These are phyloP conservation scores for Diplodia seriata DNA, from an alignment of 2,329 filamentous ascomycete genomes.

Conservation along the genomic window DNA sequence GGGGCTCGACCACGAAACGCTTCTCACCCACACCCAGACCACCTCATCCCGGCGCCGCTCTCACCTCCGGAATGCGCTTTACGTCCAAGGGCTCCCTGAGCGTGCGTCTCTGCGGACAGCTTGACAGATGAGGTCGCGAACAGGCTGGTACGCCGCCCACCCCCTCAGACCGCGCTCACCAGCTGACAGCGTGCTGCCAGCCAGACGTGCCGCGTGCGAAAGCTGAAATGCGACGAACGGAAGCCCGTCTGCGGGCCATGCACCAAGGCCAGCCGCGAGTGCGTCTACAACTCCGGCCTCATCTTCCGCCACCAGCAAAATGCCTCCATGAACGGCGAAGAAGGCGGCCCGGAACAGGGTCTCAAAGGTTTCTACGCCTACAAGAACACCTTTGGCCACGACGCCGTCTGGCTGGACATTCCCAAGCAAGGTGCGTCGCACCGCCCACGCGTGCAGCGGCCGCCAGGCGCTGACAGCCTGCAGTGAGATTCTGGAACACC, in stretches of 20 bases:
- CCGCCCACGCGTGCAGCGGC: background rate
- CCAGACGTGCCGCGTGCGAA: conserved; percentile 64
- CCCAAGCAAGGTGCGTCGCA: conserved; percentile 60
- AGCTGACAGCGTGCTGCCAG: conserved; percentile 36
- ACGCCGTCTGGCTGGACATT: conserved; percentile 68
- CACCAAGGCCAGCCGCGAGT: conserved; percentile 65
- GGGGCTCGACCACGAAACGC: conserved; percentile 19
- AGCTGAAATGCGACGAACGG: conserved; percentile 70
- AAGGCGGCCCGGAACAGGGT: conserved; percentile 53
- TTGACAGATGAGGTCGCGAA: conserved; percentile 48
- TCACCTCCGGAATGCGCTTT: conserved; percentile 33
- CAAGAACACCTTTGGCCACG: conserved; percentile 68
- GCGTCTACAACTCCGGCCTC: conserved; percentile 66
- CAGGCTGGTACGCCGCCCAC: conserved; percentile 45
- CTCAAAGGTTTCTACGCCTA: conserved; percentile 70
- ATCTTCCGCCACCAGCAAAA: conserved; percentile 74
- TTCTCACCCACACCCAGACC: conserved; percentile 30
- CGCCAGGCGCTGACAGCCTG: conserved; percentile 26
- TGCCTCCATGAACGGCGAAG: conserved; percentile 68
- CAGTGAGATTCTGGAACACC: conserved; percentile 68
- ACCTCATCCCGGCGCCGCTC: conserved; percentile 26
- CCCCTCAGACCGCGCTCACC: conserved; percentile 24
- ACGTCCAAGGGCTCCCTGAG: conserved; percentile 23
- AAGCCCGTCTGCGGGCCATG: conserved; percentile 68
- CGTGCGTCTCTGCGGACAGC: conserved; percentile 31